These are phyloP conservation scores for Waltiozyma solani DNA, from an alignment of 1,139 yeast species.

Conservation along the genomic window DNA sequence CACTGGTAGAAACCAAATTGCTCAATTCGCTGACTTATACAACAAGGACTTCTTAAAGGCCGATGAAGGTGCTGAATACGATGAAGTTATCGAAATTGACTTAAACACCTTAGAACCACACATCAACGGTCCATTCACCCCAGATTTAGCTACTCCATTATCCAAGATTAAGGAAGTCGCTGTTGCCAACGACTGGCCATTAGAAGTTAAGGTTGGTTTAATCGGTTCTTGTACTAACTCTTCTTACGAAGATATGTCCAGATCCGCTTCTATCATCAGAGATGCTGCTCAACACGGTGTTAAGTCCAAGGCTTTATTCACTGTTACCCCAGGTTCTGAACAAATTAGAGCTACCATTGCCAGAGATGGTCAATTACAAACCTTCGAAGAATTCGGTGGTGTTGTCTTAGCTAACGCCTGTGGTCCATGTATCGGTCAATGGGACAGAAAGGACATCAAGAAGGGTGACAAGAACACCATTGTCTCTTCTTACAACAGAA, in stretches of 20 bases:
- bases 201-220: constrained; percentile 89
- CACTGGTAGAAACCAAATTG: constrained; percentile 77
- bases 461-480: constrained; percentile 98
- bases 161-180: constrained; percentile 90
- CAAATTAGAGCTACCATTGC: constrained; percentile 98
- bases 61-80: constrained; percentile 93
- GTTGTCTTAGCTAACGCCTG: constrained; percentile 96
- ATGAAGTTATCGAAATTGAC: constrained; percentile 91
- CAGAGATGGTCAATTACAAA: constrained; percentile 90
- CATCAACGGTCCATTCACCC: constrained; percentile 98
- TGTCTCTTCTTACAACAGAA: constrained; percentile 98
- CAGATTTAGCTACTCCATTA: constrained; percentile 96
- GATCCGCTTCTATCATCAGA: constrained; percentile 89
- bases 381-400: constrained; percentile 91
- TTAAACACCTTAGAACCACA: constrained; percentile 94
- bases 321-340: constrained; percentile 98
- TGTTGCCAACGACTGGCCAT: constrained; percentile 84
- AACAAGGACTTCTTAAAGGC: constrained; percentile 75
- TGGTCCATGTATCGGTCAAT: constrained; percentile 99
- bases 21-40: constrained; percentile 71
- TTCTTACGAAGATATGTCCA: constrained; percentile 97
- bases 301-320: constrained; percentile 81
- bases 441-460: constrained; percentile 97
- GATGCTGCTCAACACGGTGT: constrained; percentile 90
- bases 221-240: constrained; percentile 99